Conservation (phyloP, 2,329 filamentous ascomycete species). For the Teratosphaeriaceae sp. region DNA sequence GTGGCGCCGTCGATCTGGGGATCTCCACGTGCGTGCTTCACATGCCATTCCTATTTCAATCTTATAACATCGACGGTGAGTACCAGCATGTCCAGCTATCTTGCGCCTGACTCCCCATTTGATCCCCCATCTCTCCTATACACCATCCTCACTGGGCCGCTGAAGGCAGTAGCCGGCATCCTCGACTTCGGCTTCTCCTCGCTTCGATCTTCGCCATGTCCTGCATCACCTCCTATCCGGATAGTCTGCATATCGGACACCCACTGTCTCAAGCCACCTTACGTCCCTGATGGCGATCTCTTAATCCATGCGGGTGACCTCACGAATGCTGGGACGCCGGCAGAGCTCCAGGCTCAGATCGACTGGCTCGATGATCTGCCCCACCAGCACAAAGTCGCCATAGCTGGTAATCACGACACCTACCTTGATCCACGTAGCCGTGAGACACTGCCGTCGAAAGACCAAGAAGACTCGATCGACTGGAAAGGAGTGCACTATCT, state of each 20-base stretch:
- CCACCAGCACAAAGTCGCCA: constrained; percentile 72
- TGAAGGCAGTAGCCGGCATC: constrained; percentile 36
- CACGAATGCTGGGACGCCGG: constrained; percentile 62
- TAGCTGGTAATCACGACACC: constrained; percentile 84
- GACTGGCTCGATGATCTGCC: constrained; percentile 73
- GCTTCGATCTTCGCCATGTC: constrained; percentile 58
- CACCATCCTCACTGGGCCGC: constrained; percentile 27
- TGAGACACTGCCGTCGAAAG: constrained; percentile 40
- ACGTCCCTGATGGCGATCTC: constrained; percentile 68
- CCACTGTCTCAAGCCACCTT: constrained; percentile 54
- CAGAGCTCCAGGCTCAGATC: constrained; percentile 72
- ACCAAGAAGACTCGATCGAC: constrained; percentile 52
- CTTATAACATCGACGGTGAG: not conserved
- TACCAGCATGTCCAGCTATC: constrained; percentile 7
- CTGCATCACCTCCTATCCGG: constrained; percentile 53
- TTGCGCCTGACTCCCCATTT: constrained; percentile 11
- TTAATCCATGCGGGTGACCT: constrained; percentile 88
- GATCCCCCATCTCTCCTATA: constrained; percentile 20
- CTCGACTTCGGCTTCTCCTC: constrained; percentile 48
- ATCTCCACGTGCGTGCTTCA: no score
- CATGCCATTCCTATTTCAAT: not conserved
- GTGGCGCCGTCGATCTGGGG: no score
- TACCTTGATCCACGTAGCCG: constrained; percentile 68
- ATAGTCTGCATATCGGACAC: constrained; percentile 90
- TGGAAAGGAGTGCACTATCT: constrained; percentile 69